These are phyloP conservation scores for Penicillium odoratum DNA, from an alignment of 495 filamentous ascomycete species.

Conservation along the genomic window DNA sequence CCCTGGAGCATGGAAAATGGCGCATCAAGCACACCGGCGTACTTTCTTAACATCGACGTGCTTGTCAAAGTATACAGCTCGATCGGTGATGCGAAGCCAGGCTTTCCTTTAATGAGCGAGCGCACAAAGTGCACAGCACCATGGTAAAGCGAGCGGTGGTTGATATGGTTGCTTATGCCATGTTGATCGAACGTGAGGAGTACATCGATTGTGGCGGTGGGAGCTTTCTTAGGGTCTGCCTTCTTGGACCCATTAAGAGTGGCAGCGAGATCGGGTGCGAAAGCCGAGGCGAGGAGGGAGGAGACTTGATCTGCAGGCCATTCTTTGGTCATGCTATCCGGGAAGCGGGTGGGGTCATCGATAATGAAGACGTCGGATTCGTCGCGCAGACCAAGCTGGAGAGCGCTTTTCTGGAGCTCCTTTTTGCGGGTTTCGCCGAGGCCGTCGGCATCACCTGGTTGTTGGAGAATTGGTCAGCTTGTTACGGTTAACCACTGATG, in stretches of 20 bases:
- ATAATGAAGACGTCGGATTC: conserved; percentile 78
- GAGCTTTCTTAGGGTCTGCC: conserved; percentile 31
- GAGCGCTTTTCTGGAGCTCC: conserved; percentile 77
- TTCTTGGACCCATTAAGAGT: conserved; percentile 20
- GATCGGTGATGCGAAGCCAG: conserved; percentile 70
- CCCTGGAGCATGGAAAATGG: conserved; percentile 58
- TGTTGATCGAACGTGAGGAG: conserved; percentile 83
- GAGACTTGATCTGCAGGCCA: conserved; percentile 75
- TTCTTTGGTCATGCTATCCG: conserved; percentile 75
- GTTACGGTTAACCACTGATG: background rate
- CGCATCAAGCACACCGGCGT: conserved; percentile 72
- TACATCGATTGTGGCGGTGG: conserved; percentile 68
- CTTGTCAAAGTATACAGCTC: conserved; percentile 79
- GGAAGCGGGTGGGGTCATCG: conserved; percentile 73
- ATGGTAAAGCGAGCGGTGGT: conserved; percentile 84
- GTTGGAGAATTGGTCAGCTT: background rate
- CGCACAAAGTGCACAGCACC: conserved; percentile 73
- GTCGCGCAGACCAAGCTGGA: conserved; percentile 68
- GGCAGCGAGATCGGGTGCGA: conserved; percentile 59
- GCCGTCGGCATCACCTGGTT: conserved; percentile 76
- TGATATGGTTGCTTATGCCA: conserved; percentile 84
- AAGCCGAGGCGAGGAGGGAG: conserved; percentile 63
- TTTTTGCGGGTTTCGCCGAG: conserved; percentile 77
- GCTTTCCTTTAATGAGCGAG: conserved; percentile 59
- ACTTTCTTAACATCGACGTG: conserved; percentile 73